A percentile compares a stretch with the other conserved stretches of the same genome.
These are phyloP conservation scores for Botrytis deweyae DNA, from an alignment of 2,329 filamentous ascomycete genomes.

Conservation along the genomic window DNA sequence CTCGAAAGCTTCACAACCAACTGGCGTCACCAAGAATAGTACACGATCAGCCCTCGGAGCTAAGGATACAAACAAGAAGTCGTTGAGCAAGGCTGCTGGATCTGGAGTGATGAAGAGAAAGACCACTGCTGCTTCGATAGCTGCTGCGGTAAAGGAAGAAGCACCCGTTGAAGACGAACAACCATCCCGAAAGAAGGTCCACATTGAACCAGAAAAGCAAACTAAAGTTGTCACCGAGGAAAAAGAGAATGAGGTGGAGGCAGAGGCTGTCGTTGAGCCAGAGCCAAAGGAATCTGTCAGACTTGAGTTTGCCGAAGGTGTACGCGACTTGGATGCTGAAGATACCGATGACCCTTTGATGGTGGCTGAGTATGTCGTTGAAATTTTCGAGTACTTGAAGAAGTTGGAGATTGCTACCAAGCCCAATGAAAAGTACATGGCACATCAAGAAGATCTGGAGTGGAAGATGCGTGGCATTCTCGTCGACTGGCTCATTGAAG, in stretches of 20 bases:
- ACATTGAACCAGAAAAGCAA: conserved; percentile 55
- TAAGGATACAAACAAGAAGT: conserved; percentile 67
- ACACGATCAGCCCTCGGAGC: conserved; percentile 60
- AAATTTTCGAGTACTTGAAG: conserved; percentile 95
- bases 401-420: conserved; percentile 78
- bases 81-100: conserved; percentile 72
- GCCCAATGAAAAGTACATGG: conserved; percentile 93
- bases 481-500: conserved; percentile 97
- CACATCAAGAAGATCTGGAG: conserved; percentile 88
- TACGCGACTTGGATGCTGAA: conserved; percentile 75
- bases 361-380: conserved; percentile 95
- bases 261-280: conserved; percentile 37
- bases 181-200: conserved; percentile 65
- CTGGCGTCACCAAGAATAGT: conserved; percentile 72
- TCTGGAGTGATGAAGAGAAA: conserved; percentile 73
- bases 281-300: conserved; percentile 34
- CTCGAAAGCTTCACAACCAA: conserved; percentile 78
- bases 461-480: conserved; percentile 99
- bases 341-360: conserved; percentile 93
- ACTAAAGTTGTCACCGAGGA: conserved; percentile 37
- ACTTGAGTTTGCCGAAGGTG: conserved; percentile 41
- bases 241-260: conserved; percentile 42
- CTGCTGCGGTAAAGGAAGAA: conserved; percentile 61
- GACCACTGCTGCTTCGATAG: conserved; percentile 53
- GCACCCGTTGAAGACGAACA: conserved; percentile 62